Conservation (phyloP, 2,329 filamentous ascomycete genomes). For the Fonsecaea pedrosoi region DNA sequence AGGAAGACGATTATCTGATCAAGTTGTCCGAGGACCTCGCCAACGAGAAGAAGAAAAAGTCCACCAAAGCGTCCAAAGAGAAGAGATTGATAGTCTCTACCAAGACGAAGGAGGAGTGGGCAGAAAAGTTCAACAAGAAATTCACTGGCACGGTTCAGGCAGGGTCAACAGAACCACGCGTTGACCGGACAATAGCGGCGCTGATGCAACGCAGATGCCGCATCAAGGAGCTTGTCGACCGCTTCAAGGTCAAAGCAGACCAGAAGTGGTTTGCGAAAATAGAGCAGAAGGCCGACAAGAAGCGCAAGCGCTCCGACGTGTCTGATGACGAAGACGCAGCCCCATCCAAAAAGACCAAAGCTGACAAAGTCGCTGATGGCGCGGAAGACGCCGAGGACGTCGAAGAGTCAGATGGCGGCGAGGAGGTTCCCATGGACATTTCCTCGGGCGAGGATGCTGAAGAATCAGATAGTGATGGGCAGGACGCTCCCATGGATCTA, state of each 20-base stretch:
- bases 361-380: background rate
- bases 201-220: constrained; percentile 29
- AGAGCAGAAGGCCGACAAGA: constrained; percentile 6
- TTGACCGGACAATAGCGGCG: constrained; percentile 15
- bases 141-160: constrained; percentile 21
- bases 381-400: background rate
- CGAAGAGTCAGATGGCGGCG: background rate
- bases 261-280: constrained; percentile 14
- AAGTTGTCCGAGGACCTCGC: constrained; percentile 16
- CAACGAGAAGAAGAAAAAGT: constrained; percentile 5
- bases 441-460: background rate
- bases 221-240: constrained; percentile 7
- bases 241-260: constrained; percentile 24
- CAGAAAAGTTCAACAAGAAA: constrained; percentile 22
- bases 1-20: constrained; percentile 37
- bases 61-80: constrained; percentile 5
- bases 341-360: background rate
- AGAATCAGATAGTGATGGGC: background rate
- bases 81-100: constrained; percentile 13
- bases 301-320: constrained; percentile 13
- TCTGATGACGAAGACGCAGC: background rate
- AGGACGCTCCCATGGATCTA: background rate
- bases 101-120: constrained; percentile 26
- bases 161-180: constrained; percentile 15
- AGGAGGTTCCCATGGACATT: background rate